phyloP scores from a whole-genome alignment of 2,329 filamentous ascomycete species.

The Alternaria dauci region DNA sequence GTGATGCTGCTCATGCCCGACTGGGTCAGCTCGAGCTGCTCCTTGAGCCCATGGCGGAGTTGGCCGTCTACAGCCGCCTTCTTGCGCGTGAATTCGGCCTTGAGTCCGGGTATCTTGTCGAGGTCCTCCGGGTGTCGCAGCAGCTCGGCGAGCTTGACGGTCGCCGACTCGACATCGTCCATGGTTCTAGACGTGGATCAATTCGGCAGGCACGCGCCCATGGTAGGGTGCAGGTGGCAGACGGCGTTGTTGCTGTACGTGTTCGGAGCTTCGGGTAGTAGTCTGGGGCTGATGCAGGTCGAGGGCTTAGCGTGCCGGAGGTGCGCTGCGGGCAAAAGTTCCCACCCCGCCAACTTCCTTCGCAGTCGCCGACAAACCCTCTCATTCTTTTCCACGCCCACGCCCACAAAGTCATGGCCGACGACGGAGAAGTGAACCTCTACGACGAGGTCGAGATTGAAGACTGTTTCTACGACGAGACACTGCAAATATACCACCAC shows the following conservation, averaged over 20 bases:
- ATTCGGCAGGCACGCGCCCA: conserved; percentile 24
- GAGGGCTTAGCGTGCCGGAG: conserved; percentile 21
- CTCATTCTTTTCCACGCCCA: neutral
- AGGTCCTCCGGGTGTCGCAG: conserved; percentile 96
- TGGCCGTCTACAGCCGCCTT: conserved; percentile 91
- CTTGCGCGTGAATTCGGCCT: conserved; percentile 92
- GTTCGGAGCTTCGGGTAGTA: no score
- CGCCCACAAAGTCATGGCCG: conserved; percentile 36
- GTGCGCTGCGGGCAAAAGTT: conserved; percentile 19
- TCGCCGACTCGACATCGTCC: conserved; percentile 68
- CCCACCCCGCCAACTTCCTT: conserved; percentile 13
- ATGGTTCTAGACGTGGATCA: conserved; percentile 50
- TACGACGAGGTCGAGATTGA: conserved; percentile 99
- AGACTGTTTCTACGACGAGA: conserved; percentile 92
- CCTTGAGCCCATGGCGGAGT: conserved; percentile 84
- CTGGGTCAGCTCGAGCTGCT: conserved; percentile 94
- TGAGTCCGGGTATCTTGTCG: conserved; percentile 90
- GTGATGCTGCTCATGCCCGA: conserved; percentile 87
- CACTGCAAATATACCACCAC: conserved; percentile 89
- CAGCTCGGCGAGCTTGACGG: conserved; percentile 87
- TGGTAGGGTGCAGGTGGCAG: conserved; percentile 20
- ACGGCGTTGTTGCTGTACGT: conserved; percentile 2
- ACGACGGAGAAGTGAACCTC: conserved; percentile 65
- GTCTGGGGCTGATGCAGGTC: conserved; percentile 6
- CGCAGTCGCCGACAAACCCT: conserved; percentile 10